Evolutionary conservation across 345 rosid genomes (phyloP).

Genomic region (Populus nigra): DNA sequence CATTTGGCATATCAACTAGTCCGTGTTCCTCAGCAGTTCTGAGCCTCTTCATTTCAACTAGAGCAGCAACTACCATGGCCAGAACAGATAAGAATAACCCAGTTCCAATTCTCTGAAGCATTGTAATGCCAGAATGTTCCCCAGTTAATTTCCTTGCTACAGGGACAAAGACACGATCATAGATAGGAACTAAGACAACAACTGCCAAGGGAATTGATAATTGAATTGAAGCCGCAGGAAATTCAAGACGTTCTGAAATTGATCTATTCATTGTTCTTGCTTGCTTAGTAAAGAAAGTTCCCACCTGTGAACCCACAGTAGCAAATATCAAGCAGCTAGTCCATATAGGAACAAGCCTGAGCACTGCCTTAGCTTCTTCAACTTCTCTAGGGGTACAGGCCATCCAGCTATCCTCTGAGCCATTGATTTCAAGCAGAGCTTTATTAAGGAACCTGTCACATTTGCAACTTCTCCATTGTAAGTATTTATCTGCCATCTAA

Average conservation of each 20-base stretch:
- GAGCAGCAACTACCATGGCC: constrained; percentile 15
- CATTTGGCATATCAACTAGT: background rate
- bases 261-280: constrained; percentile 25
- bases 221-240: constrained; percentile 26
- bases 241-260: constrained; percentile 5
- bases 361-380: background rate
- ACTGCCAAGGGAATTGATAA: constrained; percentile 6
- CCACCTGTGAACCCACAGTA: constrained; percentile 12
- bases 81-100: constrained; percentile 15
- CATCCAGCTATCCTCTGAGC: background rate
- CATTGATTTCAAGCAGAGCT: background rate
- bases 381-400: background rate
- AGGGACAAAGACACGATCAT: constrained; percentile 24
- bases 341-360: constrained; percentile 21
- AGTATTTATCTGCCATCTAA: no score
- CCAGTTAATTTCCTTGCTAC: constrained; percentile 10
- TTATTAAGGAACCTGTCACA: background rate
- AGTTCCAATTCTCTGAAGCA: constrained; percentile 25
- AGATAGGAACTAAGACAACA: constrained; percentile 10
- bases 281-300: constrained; percentile 29
- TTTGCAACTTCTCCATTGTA: no score
- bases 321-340: constrained; percentile 15
- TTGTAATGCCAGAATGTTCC: constrained; percentile 17
- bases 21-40: background rate
- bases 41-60: background rate